Percentiles rank a stretch among this genome's conserved stretches.
These are phyloP conservation scores for Venturia effusa DNA, from an alignment of 2,329 filamentous ascomycete genomes.

Conservation along the genomic window DNA sequence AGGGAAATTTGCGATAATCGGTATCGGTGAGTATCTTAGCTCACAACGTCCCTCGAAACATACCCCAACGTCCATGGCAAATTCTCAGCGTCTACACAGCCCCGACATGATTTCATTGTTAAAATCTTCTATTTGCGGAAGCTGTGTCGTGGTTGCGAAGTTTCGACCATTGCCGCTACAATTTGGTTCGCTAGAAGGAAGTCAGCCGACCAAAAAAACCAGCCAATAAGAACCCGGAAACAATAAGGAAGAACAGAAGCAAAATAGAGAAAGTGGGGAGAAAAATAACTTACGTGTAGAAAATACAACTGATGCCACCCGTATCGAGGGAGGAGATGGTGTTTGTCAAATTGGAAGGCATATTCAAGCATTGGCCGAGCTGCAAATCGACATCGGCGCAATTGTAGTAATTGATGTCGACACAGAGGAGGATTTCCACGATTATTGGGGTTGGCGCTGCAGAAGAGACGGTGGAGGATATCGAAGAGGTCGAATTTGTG, in stretches of 20 bases:
- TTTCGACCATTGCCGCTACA: no score
- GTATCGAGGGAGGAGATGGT: neutral
- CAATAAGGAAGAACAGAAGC: no score
- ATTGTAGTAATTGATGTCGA: neutral
- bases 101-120: neutral
- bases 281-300: neutral
- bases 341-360: neutral
- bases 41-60: neutral
- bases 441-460: neutral
- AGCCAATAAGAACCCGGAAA: no score
- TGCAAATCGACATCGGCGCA: neutral
- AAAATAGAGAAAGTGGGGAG: neutral
- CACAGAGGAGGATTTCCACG: neutral
- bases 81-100: neutral
- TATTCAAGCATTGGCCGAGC: neutral
- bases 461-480: neutral
- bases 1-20: no score
- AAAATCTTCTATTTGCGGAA: neutral
- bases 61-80: neutral
- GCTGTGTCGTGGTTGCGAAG: no score
- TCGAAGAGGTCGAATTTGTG: no score
- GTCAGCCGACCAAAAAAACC: no score
- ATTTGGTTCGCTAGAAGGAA: neutral
- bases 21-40: no score
- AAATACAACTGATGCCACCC: neutral